Evolutionary conservation across 352 stramenopile genomes (phyloP).

Genomic region (Sclerospora graminicola): DNA sequence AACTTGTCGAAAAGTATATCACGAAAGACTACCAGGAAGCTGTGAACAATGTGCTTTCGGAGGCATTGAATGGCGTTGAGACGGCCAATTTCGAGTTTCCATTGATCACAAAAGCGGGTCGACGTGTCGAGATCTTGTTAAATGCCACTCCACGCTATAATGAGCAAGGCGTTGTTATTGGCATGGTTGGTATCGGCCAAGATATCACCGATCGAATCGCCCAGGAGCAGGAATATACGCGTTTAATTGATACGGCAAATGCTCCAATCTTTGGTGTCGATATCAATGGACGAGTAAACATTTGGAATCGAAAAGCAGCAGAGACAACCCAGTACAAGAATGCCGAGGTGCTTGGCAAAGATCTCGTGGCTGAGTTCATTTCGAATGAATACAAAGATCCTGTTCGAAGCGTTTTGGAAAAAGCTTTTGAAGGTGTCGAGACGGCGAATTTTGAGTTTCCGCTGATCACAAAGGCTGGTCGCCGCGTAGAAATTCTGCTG

Average conservation of each 20-base stretch:
- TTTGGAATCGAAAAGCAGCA: slow-evolving; percentile 48
- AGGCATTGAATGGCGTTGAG: slow-evolving; percentile 15
- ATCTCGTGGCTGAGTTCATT: slow-evolving; percentile 42
- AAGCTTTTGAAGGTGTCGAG: slow-evolving; percentile 36
- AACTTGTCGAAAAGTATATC: slow-evolving; percentile 23
- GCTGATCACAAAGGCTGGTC: slow-evolving; percentile 71
- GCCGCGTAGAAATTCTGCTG: slow-evolving; percentile 71
- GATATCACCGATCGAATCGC: slow-evolving; percentile 15
- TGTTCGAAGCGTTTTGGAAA: slow-evolving; percentile 26
- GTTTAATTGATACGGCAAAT: slow-evolving; percentile 33
- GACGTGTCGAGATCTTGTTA: slow-evolving; percentile 12
- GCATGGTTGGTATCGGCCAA: slow-evolving; percentile 14
- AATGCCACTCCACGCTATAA: slow-evolving; percentile 14
- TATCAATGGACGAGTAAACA: slow-evolving; percentile 22
- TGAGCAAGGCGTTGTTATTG: slow-evolving; percentile 11
- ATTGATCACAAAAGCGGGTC: slow-evolving; percentile 10
- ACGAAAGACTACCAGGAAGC: slow-evolving; percentile 11
- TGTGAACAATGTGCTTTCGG: slow-evolving; percentile 7
- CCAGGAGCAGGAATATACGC: slow-evolving; percentile 13
- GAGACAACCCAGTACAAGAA: slow-evolving; percentile 40
- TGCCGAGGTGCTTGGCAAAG: slow-evolving; percentile 17
- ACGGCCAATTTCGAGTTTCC: slow-evolving; percentile 28
- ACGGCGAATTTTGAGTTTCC: slow-evolving; percentile 69
- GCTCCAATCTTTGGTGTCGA: slow-evolving; percentile 68
- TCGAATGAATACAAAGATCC: slow-evolving; percentile 31